Percentiles rank a stretch among this genome's conserved stretches.
Conservation (phyloP, 2,329 filamentous ascomycete species). For the Monosporascus ibericus region DNA sequence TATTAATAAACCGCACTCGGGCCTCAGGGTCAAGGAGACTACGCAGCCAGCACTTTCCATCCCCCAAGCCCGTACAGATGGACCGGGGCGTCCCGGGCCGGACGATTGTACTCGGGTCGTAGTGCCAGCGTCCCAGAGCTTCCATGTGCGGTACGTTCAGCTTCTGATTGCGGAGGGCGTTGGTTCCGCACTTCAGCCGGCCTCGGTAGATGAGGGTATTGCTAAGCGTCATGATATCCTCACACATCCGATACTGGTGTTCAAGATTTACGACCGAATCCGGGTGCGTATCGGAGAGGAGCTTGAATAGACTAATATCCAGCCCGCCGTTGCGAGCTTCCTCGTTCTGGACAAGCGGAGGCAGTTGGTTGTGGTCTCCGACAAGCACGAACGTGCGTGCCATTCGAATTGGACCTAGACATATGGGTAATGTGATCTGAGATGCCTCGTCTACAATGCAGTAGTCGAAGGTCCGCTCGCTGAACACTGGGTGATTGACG, state of each 20-base stretch:
- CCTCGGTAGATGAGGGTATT: conserved; percentile 94
- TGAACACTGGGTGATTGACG: conserved; percentile 84
- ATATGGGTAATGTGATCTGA: conserved; percentile 93
- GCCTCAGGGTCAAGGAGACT: conserved; percentile 62
- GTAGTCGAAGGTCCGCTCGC: conserved; percentile 87
- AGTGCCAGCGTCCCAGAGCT: conserved; percentile 54
- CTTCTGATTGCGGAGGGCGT: conserved; percentile 62
- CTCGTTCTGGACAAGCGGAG: conserved; percentile 88
- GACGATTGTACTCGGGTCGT: conserved; percentile 42
- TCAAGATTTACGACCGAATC: conserved; percentile 84
- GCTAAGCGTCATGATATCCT: conserved; percentile 90
- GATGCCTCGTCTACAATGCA: conserved; percentile 98
- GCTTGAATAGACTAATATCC: conserved; percentile 89
- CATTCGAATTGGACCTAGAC: conserved; percentile 88
- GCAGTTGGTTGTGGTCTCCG: conserved; percentile 93
- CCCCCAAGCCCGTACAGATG: conserved; percentile 49
- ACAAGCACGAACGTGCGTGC: conserved; percentile 90
- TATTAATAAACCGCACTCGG: conserved; percentile 85
- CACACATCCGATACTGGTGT: conserved; percentile 97
- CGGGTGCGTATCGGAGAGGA: conserved; percentile 84
- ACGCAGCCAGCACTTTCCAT: conserved; percentile 65
- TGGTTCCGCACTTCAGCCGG: conserved; percentile 79
- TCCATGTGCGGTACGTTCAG: conserved; percentile 63
- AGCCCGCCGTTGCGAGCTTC: conserved; percentile 79
- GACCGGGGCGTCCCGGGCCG: conserved; percentile 35